These are phyloP conservation scores for Cyberlindnera amylophila DNA, from an alignment of 805 yeast species.

Conservation along the genomic window DNA sequence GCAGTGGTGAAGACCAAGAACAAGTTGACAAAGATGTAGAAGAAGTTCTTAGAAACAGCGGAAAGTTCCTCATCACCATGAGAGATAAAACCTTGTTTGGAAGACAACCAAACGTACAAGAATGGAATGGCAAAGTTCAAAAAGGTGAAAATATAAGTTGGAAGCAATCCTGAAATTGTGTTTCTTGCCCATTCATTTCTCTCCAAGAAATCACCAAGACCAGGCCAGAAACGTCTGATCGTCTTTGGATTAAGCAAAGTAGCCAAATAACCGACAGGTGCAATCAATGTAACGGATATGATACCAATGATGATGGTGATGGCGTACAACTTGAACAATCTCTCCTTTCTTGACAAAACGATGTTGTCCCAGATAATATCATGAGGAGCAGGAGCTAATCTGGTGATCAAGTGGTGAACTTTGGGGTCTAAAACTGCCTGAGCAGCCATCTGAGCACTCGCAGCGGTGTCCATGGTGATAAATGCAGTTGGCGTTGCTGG, in stretches of 20 bases:
- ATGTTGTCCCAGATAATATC: constrained; percentile 92
- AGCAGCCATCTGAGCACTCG: constrained; percentile 94
- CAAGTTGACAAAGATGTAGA: constrained; percentile 89
- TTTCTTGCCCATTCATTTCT: constrained; percentile 68
- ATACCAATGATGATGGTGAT: constrained; percentile 67
- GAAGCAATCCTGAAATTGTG: constrained; percentile 82
- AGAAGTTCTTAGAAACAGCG: constrained; percentile 87
- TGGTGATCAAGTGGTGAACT: constrained; percentile 76
- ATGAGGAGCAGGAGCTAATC: constrained; percentile 92
- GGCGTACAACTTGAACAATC: constrained; percentile 58
- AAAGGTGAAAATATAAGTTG: constrained; percentile 85
- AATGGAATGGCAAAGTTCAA: constrained; percentile 83
- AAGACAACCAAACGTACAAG: constrained; percentile 77
- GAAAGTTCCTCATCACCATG: constrained; percentile 91
- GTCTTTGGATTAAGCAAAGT: constrained; percentile 76
- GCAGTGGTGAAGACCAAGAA: constrained; percentile 92
- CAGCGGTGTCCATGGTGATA: constrained; percentile 91
- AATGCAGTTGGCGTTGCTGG: constrained; percentile 89
- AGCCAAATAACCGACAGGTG: constrained; percentile 84
- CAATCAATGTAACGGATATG: constrained; percentile 66
- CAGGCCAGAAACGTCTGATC: constrained; percentile 79
- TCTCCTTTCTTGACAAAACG: constrained; percentile 71
- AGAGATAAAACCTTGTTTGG: constrained; percentile 84
- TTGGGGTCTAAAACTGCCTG: constrained; percentile 92
- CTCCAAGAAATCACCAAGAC: constrained; percentile 63